Evolutionary conservation across 768 basidiomycete genomes (phyloP).

Genomic region (Lentinus tigrinus): DNA sequence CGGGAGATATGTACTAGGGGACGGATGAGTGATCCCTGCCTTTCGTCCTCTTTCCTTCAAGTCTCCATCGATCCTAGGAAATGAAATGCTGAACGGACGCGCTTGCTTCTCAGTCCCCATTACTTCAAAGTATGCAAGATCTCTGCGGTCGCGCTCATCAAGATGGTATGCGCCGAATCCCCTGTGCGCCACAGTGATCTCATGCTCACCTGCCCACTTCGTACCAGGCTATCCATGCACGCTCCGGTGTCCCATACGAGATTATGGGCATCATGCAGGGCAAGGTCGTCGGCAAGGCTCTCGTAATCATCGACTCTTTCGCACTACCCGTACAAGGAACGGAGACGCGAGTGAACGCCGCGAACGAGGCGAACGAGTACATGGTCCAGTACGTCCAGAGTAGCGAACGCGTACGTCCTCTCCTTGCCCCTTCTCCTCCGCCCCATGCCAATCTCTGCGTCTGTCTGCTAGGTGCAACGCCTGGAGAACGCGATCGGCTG

Average conservation of each 20-base stretch:
- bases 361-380: constrained; percentile 94
- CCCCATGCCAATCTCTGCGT: not conserved
- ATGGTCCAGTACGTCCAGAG: constrained; percentile 92
- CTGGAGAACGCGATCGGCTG: constrained; percentile 91
- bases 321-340: constrained; percentile 97
- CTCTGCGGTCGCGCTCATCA: constrained; percentile 91
- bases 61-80: not conserved
- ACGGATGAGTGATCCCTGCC: no score
- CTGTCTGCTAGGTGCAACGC: constrained; percentile 64
- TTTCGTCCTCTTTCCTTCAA: no score
- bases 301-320: constrained; percentile 94
- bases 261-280: constrained; percentile 99
- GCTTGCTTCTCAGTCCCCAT: constrained; percentile 52
- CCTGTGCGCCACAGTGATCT: not conserved
- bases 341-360: constrained; percentile 96
- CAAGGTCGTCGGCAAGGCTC: constrained; percentile 76
- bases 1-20: no score
- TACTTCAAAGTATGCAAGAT: constrained; percentile 92
- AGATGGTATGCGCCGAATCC: constrained; percentile 62
- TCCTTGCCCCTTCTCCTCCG: not conserved
- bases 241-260: constrained; percentile 96
- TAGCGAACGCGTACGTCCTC: constrained; percentile 65
- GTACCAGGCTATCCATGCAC: constrained; percentile 90
- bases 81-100: not conserved
- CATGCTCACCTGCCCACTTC: not conserved